Percentiles rank a stretch among this genome's conserved stretches.
phyloP scores from a whole-genome alignment of 2,329 filamentous ascomycete genomes.

The Neofusicoccum kwambonambiense region DNA sequence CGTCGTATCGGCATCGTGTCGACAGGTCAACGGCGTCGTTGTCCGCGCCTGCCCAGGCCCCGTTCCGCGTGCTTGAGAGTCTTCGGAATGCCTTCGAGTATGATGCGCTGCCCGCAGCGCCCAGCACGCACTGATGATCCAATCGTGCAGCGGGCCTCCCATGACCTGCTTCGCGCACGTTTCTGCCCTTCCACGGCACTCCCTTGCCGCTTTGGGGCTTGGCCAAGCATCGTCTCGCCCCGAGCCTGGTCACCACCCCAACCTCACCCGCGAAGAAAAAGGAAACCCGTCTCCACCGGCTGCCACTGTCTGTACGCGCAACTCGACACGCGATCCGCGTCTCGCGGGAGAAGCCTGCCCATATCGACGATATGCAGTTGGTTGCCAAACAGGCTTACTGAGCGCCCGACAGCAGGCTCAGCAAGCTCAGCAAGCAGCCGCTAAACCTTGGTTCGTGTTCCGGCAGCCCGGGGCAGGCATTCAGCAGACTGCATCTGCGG shows the following conservation, averaged over 20 bases:
- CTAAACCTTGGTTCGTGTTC: not conserved
- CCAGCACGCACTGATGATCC: too few species aligned
- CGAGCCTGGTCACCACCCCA: not conserved
- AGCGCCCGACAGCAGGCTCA: slow-evolving; percentile 2
- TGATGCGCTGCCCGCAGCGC: too few species aligned
- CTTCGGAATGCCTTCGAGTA: too few species aligned
- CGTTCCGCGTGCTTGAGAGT: too few species aligned
- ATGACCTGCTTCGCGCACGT: not conserved
- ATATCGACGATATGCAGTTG: not conserved
- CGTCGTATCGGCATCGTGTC: not conserved
- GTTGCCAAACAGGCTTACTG: not conserved
- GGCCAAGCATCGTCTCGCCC: not conserved
- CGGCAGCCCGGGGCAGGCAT: slow-evolving; percentile 1
- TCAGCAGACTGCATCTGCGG: slow-evolving; percentile 6
- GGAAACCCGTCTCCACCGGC: not conserved
- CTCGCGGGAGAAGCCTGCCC: not conserved
- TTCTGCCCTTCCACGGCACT: not conserved
- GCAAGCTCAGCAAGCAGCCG: slow-evolving; percentile 3
- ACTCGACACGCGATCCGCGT: not conserved
- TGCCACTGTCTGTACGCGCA: not conserved
- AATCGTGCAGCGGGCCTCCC: not conserved
- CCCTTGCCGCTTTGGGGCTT: not conserved
- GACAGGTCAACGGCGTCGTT: too few species aligned
- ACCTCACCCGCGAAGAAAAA: not conserved
- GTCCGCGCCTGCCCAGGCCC: too few species aligned